These are phyloP conservation scores for Phytophthora rubi DNA, from an alignment of 352 stramenopile species.

Conservation along the genomic window DNA sequence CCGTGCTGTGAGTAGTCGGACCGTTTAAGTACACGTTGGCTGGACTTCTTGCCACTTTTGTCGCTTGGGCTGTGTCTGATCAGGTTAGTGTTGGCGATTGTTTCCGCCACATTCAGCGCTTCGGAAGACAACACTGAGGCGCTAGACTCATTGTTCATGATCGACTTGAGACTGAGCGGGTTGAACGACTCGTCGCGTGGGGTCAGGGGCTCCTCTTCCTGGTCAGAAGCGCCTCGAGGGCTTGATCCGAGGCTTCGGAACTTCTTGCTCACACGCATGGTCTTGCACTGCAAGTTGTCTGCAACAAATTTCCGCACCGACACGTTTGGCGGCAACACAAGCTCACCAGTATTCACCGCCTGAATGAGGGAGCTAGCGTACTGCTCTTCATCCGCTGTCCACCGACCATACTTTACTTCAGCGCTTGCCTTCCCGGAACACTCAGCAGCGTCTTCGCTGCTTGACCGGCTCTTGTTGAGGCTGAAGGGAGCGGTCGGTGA, in stretches of 20 bases:
- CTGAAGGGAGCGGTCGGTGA: constrained; percentile 23
- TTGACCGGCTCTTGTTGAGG: constrained; percentile 21
- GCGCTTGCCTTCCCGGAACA: constrained; percentile 15
- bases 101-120: constrained; percentile 28
- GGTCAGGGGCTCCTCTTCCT: constrained; percentile 9
- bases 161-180: constrained; percentile 70
- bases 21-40: constrained; percentile 65
- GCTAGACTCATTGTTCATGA: constrained; percentile 71
- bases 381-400: constrained; percentile 64
- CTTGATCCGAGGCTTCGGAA: constrained; percentile 48
- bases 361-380: constrained; percentile 64
- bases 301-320: constrained; percentile 67
- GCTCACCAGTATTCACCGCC: constrained; percentile 52
- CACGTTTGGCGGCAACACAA: constrained; percentile 52
- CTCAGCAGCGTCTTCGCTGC: constrained; percentile 22
- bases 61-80: constrained; percentile 34
- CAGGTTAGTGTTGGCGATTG: constrained; percentile 29
- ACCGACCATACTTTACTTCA: constrained; percentile 58
- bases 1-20: constrained; percentile 84
- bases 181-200: constrained; percentile 52
- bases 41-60: constrained; percentile 43
- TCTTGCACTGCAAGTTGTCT: constrained; percentile 64
- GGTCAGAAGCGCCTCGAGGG: constrained; percentile 3
- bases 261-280: constrained; percentile 76
- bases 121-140: constrained; percentile 11